Evolutionary conservation across 371 early-diverging fungal species (phyloP), one percentile per base, ranked within the genome.

Genomic region (Cokeromyces recurvatus): DNA sequence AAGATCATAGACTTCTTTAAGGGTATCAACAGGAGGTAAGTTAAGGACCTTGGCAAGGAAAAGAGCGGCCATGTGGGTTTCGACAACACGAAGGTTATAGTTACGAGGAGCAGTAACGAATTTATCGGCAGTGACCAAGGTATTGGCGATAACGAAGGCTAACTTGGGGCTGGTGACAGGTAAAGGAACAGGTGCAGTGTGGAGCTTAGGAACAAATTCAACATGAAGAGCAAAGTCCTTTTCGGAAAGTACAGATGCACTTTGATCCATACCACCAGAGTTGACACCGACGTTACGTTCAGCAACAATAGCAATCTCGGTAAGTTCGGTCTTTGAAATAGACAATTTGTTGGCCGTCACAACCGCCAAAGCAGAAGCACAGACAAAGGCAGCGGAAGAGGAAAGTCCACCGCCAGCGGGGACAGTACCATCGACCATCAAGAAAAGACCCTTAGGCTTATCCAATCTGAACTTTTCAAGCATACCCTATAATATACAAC

Each of bases 71-170:
- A 92, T 71, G 34, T 88, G 84, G 12, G 91, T 91, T 65, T 97
- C 97, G n/a, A 93, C 91, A 0, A 95, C 97, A 32, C 97, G 86
- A 16, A 94, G 74, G 63, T 97, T 97, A 62, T 95, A 97, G 66
- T 90, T 79, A 11, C 77, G 79, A 12, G 93, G 92, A 8, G 90
- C 94, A 12, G 94, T 90, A 11, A 85, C 85, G 43, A 84, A 82
- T 69, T 97, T 97, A 58, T 97, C 91, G 16, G 92, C 80, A 1
- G 79, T 81, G 3, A 94, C 92, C 37, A 91, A 66, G 0, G 94
- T 87, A 68, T 97, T 87, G 43, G 95, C 92, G 54, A 96, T 85
- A 31, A 95, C 88, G 65, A 97, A 95, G 7, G 82, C 79, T 32
- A 84, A 51, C 2, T 72, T 66, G 14, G 74, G 82, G 3, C 45